Evolutionary conservation across 306 rosid genomes (phyloP), one percentile per base, ranked within the genome.

Genomic region (Trifolium dubium): DNA sequence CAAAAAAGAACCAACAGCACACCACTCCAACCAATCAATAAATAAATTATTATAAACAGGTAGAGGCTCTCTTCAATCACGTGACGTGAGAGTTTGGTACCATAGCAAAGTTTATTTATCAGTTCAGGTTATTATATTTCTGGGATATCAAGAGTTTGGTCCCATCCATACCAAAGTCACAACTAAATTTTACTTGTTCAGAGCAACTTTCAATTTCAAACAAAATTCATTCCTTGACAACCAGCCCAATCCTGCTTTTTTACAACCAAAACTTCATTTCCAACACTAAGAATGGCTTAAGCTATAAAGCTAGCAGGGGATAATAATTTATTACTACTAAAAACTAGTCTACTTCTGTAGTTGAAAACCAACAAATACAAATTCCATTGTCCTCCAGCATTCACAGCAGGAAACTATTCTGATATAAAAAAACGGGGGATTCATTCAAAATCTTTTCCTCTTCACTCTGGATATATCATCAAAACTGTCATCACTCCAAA

Each of bases 401-500:
- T 37, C 40, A 37, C 9, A 37, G 56, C 64, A 58, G 68, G 56
- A 70, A 47, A 76, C 65, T 70, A 56, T 37, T 64, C 64, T 44
- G 56, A 51, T 35, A 41, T 34, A 10, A 29, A 7, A 23, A 5
- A n/a, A 14, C 3, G 28, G 40, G 15, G 56, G 5, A 40, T 8
- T 14, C 66, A 47, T 72, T 89, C 85, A 89, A 83, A 84, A 89
- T 73, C 93, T 85, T 83, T 89, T 88, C 75, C 96, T 91, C 79
- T 88, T 93, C 34, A 85, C 86, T 35, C 90, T 82, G 3, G 97
- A 86, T 10, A 85, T 81, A 10, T 86, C 96, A 73, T 87, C 92
- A 84, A 88, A 86, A 58, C 87, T 79, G 32, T 81, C 88, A 71
- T 84, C 88, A 66, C 85, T 86, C 98, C 97, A 89, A 58, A 77